Evolutionary conservation across 352 stramenopile species (phyloP), one percentile per base, ranked within the genome.

Genomic region (Blastocystis sp.): DNA sequence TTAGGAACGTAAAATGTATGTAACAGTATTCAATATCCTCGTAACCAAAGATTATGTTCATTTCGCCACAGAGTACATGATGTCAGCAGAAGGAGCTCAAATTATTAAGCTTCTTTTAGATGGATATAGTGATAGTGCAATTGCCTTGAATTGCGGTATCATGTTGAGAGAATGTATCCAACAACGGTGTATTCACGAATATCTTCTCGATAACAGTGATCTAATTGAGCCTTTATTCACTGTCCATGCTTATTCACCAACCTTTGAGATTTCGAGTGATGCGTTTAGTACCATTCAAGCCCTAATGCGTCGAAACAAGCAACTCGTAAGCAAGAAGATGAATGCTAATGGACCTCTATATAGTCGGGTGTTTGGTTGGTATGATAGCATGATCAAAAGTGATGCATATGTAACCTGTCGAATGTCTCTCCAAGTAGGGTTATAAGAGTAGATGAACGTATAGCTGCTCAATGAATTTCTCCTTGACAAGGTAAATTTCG

Each of bases 381-480:
- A 69, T 37, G 24, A 16, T 7, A n/a, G 9, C 9, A 19, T 80
- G 29, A 80, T 80, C 54, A 59, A 58, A 27, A 35, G 27, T 21
- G 7, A 59, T 27, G 54, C 42, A n/a, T 80, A 80, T 37, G 39
- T 80, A 14, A 80, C 35, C 6, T n/a, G 54, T 14, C 49, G 69
- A 27, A 59, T 66, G 54, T 75, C 69, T 27, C 29, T 80, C 27
- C 49, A 80, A 27, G 66, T 77, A 37, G 39, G 49, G 14, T n/a
- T 77, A 27, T 21, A 77, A 24, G n/a, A n/a, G 32, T 19, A 11
- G 39, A 37, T 21, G 51, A 24, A 52, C 7, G 21, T 37, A 27
- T 77, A 77, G 69, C 39, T 80, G 54, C 54, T 80, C 16, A 66
- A 66, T 71, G 69, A 80, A 24, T 80, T 80, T n/a, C 29, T 80